phyloP scores from a whole-genome alignment of 495 filamentous ascomycete genomes.

The Talaromyces borbonicus region DNA sequence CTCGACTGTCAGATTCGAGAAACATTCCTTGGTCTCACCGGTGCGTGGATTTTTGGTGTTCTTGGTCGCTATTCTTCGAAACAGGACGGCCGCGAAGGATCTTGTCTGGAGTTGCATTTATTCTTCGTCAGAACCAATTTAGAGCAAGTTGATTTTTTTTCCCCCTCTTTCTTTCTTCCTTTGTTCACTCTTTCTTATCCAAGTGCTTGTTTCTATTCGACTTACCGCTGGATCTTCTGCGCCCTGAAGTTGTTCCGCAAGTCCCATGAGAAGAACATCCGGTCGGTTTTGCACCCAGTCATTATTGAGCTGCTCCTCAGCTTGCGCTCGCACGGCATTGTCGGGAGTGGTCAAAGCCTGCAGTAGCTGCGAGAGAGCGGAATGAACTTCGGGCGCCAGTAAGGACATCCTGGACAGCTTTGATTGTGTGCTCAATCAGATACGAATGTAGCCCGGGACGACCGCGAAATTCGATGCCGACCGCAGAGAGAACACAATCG shows the following conservation, averaged over 20 bases:
- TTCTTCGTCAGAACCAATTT: slow-evolving; percentile 1
- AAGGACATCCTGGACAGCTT: slow-evolving; percentile 60
- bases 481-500: no score
- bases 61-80: slow-evolving; percentile 85
- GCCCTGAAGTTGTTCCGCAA: slow-evolving; percentile 81
- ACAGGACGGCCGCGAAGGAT: slow-evolving; percentile 86
- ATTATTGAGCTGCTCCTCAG: slow-evolving; percentile 80
- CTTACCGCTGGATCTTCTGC: slow-evolving; percentile 59
- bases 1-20: slow-evolving; percentile 60
- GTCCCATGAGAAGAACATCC: slow-evolving; percentile 80
- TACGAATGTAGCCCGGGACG: no score
- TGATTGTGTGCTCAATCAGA: slow-evolving; percentile 1
- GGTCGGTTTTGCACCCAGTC: slow-evolving; percentile 77
- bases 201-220: slow-evolving; percentile 9
- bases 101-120: slow-evolving; percentile 55
- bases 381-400: slow-evolving; percentile 69
- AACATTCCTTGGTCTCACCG: slow-evolving; percentile 70
- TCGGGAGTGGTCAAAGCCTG: slow-evolving; percentile 81
- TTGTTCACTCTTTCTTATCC: no score
- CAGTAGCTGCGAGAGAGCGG: slow-evolving; percentile 75
- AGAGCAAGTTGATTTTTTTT: slow-evolving; percentile 2
- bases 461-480: no score
- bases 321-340: slow-evolving; percentile 71
- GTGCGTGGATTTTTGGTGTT: slow-evolving; percentile 62
- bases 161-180: no score